Percentiles rank a stretch among this genome's conserved stretches.
These are phyloP conservation scores for Emydomyces testavorans DNA, from an alignment of 2,329 filamentous ascomycete genomes.

Conservation along the genomic window DNA sequence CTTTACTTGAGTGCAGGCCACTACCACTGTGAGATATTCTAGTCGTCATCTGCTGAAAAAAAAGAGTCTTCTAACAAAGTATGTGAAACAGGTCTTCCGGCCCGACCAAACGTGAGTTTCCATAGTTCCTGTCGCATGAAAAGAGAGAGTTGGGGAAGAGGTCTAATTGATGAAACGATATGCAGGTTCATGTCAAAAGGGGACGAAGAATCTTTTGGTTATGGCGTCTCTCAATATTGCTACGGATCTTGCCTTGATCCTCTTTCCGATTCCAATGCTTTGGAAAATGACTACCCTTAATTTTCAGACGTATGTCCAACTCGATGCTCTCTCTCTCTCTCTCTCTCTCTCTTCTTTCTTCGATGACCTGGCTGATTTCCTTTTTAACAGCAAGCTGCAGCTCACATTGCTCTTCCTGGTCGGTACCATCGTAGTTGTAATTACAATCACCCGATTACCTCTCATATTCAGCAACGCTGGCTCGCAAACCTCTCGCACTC, in stretches of 20 bases:
- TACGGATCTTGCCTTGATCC: conserved; percentile 16
- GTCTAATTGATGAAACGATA: background rate
- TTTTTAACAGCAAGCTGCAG: conserved; percentile 14
- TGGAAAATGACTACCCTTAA: conserved; percentile 16
- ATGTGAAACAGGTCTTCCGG: conserved; percentile 7
- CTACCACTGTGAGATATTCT: conserved; percentile 11
- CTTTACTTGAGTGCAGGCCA: conserved; percentile 16
- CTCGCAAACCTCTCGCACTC: conserved; percentile 15
- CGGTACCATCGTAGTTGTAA: conserved; percentile 14
- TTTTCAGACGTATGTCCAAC: conserved; percentile 15
- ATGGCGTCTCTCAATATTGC: conserved; percentile 16
- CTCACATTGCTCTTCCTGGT: conserved; percentile 16
- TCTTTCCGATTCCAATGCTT: conserved; percentile 17
- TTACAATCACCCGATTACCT: conserved; percentile 16
- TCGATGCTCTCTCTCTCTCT: too few species aligned
- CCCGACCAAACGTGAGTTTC: background rate
- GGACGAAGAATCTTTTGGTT: conserved; percentile 13
- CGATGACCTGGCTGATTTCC: background rate
- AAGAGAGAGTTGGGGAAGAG: background rate
- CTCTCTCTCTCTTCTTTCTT: background rate
- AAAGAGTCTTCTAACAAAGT: background rate
- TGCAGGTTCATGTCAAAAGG: conserved; percentile 15
- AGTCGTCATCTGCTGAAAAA: background rate
- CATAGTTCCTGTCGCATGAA: too few species aligned
- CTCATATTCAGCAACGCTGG: conserved; percentile 13